Conservation (phyloP, 208 protist genomes). For the Zelonia costaricensis region DNA sequence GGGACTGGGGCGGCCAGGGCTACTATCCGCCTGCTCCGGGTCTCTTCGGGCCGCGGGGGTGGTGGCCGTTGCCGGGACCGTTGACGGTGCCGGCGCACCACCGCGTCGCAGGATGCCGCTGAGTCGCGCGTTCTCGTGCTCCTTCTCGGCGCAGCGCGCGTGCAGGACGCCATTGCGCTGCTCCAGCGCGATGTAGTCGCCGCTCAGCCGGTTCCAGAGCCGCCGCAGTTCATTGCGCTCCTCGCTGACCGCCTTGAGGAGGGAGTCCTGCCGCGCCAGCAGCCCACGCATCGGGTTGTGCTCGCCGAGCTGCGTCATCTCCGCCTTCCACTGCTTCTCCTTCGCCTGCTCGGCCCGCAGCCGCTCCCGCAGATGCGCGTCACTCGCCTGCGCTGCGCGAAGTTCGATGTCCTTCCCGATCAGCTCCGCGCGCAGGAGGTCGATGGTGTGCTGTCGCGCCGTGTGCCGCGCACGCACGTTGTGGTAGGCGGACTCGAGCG, state of each 20-base stretch:
- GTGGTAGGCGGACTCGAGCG: conserved; percentile 35
- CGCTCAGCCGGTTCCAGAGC: conserved; percentile 53
- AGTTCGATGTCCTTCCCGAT: conserved; percentile 29
- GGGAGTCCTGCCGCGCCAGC: conserved; percentile 50
- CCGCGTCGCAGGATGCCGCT: conserved; percentile 33
- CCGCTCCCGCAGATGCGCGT: conserved; percentile 36
- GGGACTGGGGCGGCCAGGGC: background rate
- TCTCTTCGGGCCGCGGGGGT: too few species aligned
- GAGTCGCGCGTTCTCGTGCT: conserved; percentile 67
- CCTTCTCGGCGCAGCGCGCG: conserved; percentile 71
- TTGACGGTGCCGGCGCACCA: background rate
- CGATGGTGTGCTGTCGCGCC: conserved; percentile 19
- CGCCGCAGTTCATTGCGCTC: conserved; percentile 57
- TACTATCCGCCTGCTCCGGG: too few species aligned
- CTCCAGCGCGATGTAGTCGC: conserved; percentile 71
- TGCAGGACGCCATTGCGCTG: conserved; percentile 72
- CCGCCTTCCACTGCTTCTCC: conserved; percentile 34
- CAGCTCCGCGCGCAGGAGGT: conserved; percentile 15
- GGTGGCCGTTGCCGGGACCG: background rate
- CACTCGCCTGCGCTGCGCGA: conserved; percentile 22
- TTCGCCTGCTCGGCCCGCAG: conserved; percentile 32
- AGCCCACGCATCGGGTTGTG: conserved; percentile 56
- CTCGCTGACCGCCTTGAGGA: conserved; percentile 48
- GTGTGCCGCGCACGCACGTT: conserved; percentile 14
- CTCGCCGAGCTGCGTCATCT: conserved; percentile 41